Evolutionary conservation across 257 asterid species (phyloP), one percentile per base, ranked within the genome.

Genomic region (Petunia secreta): DNA sequence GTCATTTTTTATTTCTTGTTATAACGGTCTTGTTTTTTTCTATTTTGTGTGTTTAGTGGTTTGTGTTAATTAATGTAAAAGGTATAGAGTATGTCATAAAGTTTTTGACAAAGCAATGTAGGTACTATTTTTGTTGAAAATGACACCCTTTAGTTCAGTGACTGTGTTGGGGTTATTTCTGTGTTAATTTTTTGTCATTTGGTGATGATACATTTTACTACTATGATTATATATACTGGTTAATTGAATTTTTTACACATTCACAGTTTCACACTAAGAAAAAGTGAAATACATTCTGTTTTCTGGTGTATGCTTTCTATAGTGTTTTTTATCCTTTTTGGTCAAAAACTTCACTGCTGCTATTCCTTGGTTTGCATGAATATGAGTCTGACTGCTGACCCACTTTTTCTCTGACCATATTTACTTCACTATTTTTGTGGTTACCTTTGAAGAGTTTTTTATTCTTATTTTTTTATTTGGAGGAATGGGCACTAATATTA

Each of bases 281-380:
- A 71, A 11, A 50, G 62, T 71, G 13, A 48, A 71, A 25, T 34
- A 1, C 39, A 48, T 50, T 5, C 77, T 71, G 58, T 50, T 79
- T 71, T 52, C 40, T 62, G 78, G 43, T 34, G 44, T 5, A 0
- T 77, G 1, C 9, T 40, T 43, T 58, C 64, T 65, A 50, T 62
- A 79, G 25, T 81, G 38, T 52, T 77, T 80, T 80, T 48, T 44
- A 48, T 75, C 82, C 67, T 81, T 44, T 80, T 74, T 85, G 86
- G 89, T 88, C 92, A 88, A 88, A 79, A 5, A 5, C 57, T 41
- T 77, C 16, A 58, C 43, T 77, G 41, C 60, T 43, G 39, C 58
- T 75, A 36, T 14, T 63, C 65, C 78, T 77, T 79, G 85, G 74
- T 44, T 63, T 83, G 52, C 81, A 64, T 80, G 66, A 64, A 50